Percentiles rank a stretch among this genome's conserved stretches.
Conservation (phyloP, 192 early-diverging fungal species). For the Gamsiella multidivaricata region DNA sequence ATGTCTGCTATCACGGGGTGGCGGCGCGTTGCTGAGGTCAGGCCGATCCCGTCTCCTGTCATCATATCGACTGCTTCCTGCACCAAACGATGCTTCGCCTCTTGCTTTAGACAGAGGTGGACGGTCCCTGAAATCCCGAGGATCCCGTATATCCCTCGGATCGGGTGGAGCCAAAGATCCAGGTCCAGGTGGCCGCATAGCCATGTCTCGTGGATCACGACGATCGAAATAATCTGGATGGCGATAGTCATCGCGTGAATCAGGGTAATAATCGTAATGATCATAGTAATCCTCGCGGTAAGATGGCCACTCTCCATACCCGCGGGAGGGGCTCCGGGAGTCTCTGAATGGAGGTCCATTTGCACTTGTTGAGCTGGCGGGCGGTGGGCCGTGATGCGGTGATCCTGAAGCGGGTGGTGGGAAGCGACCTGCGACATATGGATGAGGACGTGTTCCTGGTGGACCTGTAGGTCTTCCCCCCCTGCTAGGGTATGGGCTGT, state of each 20-base stretch:
- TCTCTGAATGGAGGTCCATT: slow-evolving; percentile 44
- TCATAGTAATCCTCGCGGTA: slow-evolving; percentile 59
- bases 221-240: slow-evolving; percentile 55
- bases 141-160: slow-evolving; percentile 35
- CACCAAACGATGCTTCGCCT: slow-evolving; percentile 38
- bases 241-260: slow-evolving; percentile 57
- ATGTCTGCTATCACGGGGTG: slow-evolving; percentile 50
- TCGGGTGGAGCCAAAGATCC: slow-evolving; percentile 34
- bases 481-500: slow-evolving; percentile 31
- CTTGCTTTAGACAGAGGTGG: slow-evolving; percentile 44
- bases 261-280: slow-evolving; percentile 57
- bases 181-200: slow-evolving; percentile 23
- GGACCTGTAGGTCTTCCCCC: slow-evolving; percentile 26
- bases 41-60: slow-evolving; percentile 50
- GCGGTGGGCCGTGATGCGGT: slow-evolving; percentile 40
- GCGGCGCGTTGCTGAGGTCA: slow-evolving; percentile 23
- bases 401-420: slow-evolving; percentile 13
- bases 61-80: slow-evolving; percentile 30
- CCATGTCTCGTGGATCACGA: slow-evolving; percentile 41
- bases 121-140: slow-evolving; percentile 40
- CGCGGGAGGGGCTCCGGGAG: slow-evolving; percentile 44
- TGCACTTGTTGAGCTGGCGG: slow-evolving; percentile 32
- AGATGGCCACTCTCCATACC: slow-evolving; percentile 53
- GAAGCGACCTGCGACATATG: slow-evolving; percentile 27
- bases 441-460: slow-evolving; percentile 34